Conservation (phyloP, 345 rosid genomes). For the Arabis hirsuta region DNA sequence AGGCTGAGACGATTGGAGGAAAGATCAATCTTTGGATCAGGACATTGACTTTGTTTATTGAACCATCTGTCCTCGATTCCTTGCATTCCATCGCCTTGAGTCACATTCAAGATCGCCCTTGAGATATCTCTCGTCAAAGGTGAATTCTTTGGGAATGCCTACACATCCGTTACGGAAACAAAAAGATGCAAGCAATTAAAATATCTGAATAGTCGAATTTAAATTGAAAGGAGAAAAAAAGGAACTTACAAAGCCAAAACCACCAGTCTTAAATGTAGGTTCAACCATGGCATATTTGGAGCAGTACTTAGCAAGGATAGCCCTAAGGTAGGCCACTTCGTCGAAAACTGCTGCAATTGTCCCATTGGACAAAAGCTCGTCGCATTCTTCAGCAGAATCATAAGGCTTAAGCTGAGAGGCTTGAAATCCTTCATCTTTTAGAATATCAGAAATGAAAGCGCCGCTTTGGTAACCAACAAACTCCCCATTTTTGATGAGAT, state of each 20-base stretch:
- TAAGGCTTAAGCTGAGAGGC: neutral
- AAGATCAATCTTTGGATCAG: constrained; percentile 21
- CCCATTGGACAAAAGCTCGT: constrained; percentile 37
- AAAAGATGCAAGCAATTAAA: constrained; percentile 2
- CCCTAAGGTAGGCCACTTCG: constrained; percentile 43
- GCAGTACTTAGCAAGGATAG: constrained; percentile 32
- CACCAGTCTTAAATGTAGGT: constrained; percentile 35
- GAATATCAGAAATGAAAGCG: neutral
- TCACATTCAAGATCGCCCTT: constrained; percentile 52
- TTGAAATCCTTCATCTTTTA: neutral
- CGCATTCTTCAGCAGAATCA: constrained; percentile 12
- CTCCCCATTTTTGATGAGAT: constrained; percentile 25
- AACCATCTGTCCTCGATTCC: constrained; percentile 32
- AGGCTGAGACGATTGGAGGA: constrained; percentile 45
- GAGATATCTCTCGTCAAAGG: constrained; percentile 50
- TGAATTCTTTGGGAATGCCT: constrained; percentile 52
- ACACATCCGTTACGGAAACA: constrained; percentile 3
- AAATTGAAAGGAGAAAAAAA: neutral
- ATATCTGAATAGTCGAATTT: neutral
- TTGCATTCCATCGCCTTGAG: constrained; percentile 38
- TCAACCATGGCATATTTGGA: constrained; percentile 38
- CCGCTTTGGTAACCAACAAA: constrained; percentile 27
- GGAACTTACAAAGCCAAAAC: constrained; percentile 55
- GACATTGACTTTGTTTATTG: constrained; percentile 11
- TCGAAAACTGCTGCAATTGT: constrained; percentile 45